Evolutionary conservation across 495 filamentous ascomycete genomes (phyloP).

Genomic region (Hypoxylon fuscum): DNA sequence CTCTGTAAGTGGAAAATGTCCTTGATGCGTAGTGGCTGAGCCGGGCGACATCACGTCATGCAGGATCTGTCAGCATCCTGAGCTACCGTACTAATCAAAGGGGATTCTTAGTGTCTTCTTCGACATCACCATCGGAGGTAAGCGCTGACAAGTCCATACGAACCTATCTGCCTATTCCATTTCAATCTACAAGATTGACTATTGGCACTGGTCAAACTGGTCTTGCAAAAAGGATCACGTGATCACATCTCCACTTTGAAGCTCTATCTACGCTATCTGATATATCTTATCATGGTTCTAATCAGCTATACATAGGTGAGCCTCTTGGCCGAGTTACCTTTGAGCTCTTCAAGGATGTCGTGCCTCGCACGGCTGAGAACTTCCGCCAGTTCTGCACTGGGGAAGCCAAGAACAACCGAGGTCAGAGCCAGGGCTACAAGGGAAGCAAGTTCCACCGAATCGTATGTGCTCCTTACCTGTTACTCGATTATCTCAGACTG

Average conservation of each 20-base stretch:
- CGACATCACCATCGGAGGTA: slow-evolving; percentile 91
- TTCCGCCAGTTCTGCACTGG: slow-evolving; percentile 98
- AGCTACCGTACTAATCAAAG: slow-evolving; percentile 17
- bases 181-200: neutral
- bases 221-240: slow-evolving; percentile 27
- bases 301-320: slow-evolving; percentile 71
- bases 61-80: slow-evolving; percentile 12
- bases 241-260: slow-evolving; percentile 2
- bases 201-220: neutral
- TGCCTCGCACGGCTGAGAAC: slow-evolving; percentile 93
- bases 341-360: slow-evolving; percentile 85
- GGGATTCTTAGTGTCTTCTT: slow-evolving; percentile 76
- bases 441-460: slow-evolving; percentile 94
- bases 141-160: slow-evolving; percentile 38
- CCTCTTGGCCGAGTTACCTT: slow-evolving; percentile 92
- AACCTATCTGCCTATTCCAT: slow-evolving; percentile 1
- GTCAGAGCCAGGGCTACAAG: slow-evolving; percentile 92
- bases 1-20: slow-evolving; percentile 54
- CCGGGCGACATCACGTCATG: neutral
- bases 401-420: slow-evolving; percentile 81
- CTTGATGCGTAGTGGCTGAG: slow-evolving; percentile 22
- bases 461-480: slow-evolving; percentile 63
- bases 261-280: no score
- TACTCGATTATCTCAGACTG: neutral
- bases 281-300: slow-evolving; percentile 12